Evolutionary conservation across 306 rosid genomes (phyloP).

Genomic region (Lithocarpus polystachyus): DNA sequence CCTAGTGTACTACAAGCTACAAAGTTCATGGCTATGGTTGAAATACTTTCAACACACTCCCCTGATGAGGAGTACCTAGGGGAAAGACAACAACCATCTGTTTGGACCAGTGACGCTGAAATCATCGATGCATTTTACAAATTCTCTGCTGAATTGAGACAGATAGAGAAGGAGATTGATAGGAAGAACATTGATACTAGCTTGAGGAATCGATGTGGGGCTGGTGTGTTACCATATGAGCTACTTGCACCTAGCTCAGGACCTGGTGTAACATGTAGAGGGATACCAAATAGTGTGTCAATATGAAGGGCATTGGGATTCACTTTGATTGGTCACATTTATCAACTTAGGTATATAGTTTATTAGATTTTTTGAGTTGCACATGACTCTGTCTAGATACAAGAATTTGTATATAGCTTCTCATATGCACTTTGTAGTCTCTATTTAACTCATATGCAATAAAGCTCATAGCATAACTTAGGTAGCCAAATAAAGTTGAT

Average conservation of each 20-base stretch:
- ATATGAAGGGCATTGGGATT: slow-evolving; percentile 27
- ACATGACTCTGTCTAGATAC: not conserved
- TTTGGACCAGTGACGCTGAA: slow-evolving; percentile 73
- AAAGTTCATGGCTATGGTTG: slow-evolving; percentile 88
- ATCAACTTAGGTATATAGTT: not conserved
- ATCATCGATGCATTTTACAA: slow-evolving; percentile 57
- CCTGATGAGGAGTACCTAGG: slow-evolving; percentile 96
- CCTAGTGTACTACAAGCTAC: slow-evolving; percentile 73
- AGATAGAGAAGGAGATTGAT: slow-evolving; percentile 75
- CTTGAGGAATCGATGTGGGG: slow-evolving; percentile 80
- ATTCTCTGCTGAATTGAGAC: slow-evolving; percentile 62
- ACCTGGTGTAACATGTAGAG: slow-evolving; percentile 95
- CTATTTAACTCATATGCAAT: not conserved
- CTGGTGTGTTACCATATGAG: slow-evolving; percentile 90
- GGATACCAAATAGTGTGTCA: slow-evolving; percentile 92
- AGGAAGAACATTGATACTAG: slow-evolving; percentile 49
- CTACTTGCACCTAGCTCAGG: slow-evolving; percentile 87
- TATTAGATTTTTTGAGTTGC: not conserved
- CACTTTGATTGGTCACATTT: not conserved
- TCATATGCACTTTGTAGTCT: not conserved
- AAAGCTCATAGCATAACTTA: not conserved
- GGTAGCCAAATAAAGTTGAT: not conserved
- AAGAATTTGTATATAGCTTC: not conserved
- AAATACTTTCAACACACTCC: slow-evolving; percentile 80
- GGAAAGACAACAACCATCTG: slow-evolving; percentile 70